phyloP scores from a whole-genome alignment of 345 rosid genomes.

The Combretum micranthum region DNA sequence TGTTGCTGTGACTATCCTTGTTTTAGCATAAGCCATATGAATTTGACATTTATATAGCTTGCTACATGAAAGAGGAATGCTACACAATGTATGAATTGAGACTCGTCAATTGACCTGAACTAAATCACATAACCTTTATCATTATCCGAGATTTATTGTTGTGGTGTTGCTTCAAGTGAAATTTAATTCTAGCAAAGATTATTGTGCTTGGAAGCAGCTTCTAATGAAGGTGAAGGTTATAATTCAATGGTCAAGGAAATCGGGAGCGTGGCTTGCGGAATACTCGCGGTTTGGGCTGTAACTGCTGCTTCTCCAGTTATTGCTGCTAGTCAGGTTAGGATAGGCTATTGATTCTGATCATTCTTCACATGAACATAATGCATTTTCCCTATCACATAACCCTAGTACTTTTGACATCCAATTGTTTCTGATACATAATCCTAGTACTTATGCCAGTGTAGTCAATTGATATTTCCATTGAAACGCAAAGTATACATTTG shows the following conservation, averaged over 20 bases:
- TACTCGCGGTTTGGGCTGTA: conserved; percentile 61
- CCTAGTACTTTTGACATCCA: no score
- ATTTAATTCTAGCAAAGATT: conserved; percentile 5
- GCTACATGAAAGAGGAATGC: no score
- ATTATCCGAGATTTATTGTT: no score
- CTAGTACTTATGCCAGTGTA: neutral
- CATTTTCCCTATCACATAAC: neutral
- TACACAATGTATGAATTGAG: no score
- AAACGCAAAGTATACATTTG: neutral
- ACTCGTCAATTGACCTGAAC: no score
- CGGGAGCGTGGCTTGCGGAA: conserved; percentile 55
- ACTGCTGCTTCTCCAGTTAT: conserved; percentile 65
- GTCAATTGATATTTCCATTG: neutral
- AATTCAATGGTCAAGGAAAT: conserved; percentile 45
- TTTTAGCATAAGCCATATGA: no score
- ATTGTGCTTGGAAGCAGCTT: conserved; percentile 22
- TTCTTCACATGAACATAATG: neutral
- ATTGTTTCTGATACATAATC: no score
- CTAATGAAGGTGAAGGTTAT: conserved; percentile 16
- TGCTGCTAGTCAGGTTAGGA: conserved; percentile 69
- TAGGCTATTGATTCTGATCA: neutral
- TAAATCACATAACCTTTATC: no score
- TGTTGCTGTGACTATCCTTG: no score
- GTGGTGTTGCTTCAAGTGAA: neutral
- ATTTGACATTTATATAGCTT: no score